A percentile compares a stretch with the other conserved stretches of the same genome.
phyloP scores from a whole-genome alignment of 176 grass and related monocot species.

The Rhynchospora pubera region DNA sequence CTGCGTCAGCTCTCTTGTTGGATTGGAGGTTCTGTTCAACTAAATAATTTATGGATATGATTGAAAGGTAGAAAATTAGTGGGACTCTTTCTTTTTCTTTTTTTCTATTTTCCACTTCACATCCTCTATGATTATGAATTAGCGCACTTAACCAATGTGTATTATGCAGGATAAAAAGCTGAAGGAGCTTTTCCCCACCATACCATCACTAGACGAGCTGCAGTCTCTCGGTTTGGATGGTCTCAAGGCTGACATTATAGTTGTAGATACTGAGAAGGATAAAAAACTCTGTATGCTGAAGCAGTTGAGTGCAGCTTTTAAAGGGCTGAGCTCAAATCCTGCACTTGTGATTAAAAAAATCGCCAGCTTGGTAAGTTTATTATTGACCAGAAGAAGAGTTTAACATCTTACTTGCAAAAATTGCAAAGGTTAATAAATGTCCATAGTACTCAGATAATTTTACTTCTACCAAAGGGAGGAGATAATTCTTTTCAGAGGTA shows the following conservation, averaged over 20 bases:
- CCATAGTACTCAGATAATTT: neutral
- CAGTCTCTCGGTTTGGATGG: constrained; percentile 63
- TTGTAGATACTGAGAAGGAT: constrained; percentile 88
- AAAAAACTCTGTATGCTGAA: constrained; percentile 96
- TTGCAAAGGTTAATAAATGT: neutral
- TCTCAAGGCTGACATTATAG: constrained; percentile 79
- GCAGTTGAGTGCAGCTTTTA: constrained; percentile 77
- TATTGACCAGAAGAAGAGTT: neutral
- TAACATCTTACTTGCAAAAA: neutral
- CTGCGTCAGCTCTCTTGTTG: neutral
- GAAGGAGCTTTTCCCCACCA: constrained; percentile 64
- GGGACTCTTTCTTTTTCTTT: neutral
- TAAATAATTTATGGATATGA: neutral
- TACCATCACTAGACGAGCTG: constrained; percentile 74
- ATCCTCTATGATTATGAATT: neutral
- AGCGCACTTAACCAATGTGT: neutral
- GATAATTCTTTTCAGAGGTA: neutral
- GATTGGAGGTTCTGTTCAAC: neutral
- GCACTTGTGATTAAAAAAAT: constrained; percentile 96
- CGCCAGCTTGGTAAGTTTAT: constrained; percentile 83
- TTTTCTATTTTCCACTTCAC: neutral
- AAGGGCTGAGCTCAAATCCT: constrained; percentile 76
- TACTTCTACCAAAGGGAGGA: neutral
- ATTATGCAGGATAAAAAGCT: constrained; percentile 88
- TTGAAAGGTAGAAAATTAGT: neutral